Evolutionary conservation across 108 stramenopile species (phyloP), one percentile per base, ranked within the genome.

Genomic region (Discostella stelligeroides): DNA sequence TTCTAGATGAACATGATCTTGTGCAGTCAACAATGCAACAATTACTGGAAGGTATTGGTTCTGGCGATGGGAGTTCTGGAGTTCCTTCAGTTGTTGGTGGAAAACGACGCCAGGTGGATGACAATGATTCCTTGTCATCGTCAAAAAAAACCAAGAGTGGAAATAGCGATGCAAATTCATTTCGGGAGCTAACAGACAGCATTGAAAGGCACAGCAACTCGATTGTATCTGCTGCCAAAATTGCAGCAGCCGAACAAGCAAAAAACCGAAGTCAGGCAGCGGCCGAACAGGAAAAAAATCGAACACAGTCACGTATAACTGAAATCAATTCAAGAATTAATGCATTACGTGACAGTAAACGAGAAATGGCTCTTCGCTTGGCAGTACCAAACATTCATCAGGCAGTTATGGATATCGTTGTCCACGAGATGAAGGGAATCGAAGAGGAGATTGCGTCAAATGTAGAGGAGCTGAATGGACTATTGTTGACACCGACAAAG

Each of bases 21-120:
- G 15, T 46, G 15, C 45, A 46, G 45, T 46, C 5, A 17, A 17
- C 45, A 17, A 46, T 46, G 45, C 45, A 46, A 46, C 45, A 46
- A 46, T 17, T 46, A 46, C 45, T 17, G 15, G 45, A 46, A 14
- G 45, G 17, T 46, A 17, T 46, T 46, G 45, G 45, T 17, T 46
- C 45, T 46, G 45, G 15, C n/a, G 45, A 46, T 17, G 45, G 45
- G 45, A 46, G 45, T 46, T 17, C 45, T 17, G 45, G 45, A 46
- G 45, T 46, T 46, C 45, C 45, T 17, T 46, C 15, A 17, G 45
- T 17, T 1, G 17, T 46, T 46, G 45, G 45, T 14, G 45, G 45
- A 46, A 46, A 46, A 17, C 45, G 45, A 46, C n/a, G n/a, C n/a
- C 15, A 46, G 45, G n/a, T n/a, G n/a, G n/a, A n/a, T n/a, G n/a